A percentile compares a stretch with the other conserved stretches of the same genome.
Evolutionary conservation across 192 early-diverging fungal species (phyloP).

Genomic region (Podochytrium sp.): DNA sequence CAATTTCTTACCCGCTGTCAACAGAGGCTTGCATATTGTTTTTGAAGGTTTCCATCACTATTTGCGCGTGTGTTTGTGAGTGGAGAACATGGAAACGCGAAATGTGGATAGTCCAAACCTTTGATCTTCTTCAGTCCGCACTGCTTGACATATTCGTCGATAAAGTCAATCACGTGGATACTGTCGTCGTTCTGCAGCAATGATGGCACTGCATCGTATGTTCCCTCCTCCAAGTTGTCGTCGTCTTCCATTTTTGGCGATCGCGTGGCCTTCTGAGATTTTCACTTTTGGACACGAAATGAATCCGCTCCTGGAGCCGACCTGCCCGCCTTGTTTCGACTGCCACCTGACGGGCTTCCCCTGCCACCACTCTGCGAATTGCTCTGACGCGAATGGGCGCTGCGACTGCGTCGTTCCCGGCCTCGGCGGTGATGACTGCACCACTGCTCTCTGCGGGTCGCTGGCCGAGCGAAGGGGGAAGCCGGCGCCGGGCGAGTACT

Average conservation of each 20-base stretch:
- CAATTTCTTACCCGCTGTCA: not conserved
- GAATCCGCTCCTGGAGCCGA: not conserved
- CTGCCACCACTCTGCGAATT: constrained; percentile 76
- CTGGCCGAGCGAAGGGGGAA: too few species aligned
- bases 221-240: too few species aligned
- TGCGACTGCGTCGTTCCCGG: too few species aligned
- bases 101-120: constrained; percentile 1
- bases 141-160: constrained; percentile 17
- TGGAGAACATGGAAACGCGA: not conserved
- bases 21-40: constrained; percentile 8
- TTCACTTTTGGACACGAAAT: too few species aligned
- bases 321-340: constrained; percentile 70
- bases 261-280: too few species aligned
- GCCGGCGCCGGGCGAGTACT: too few species aligned
- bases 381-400: constrained; percentile 74
- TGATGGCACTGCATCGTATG: too few species aligned
- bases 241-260: too few species aligned
- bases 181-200: constrained; percentile 26
- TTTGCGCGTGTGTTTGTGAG: not conserved
- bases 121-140: not conserved
- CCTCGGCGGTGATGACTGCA: too few species aligned
- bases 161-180: constrained; percentile 30
- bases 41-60: constrained; percentile 1
- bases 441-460: too few species aligned
- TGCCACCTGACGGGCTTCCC: constrained; percentile 75